A percentile compares a stretch with the other conserved stretches of the same genome.
These are phyloP conservation scores for Coemansia sp. DNA, from an alignment of 192 early-diverging fungal genomes.

Conservation along the genomic window DNA sequence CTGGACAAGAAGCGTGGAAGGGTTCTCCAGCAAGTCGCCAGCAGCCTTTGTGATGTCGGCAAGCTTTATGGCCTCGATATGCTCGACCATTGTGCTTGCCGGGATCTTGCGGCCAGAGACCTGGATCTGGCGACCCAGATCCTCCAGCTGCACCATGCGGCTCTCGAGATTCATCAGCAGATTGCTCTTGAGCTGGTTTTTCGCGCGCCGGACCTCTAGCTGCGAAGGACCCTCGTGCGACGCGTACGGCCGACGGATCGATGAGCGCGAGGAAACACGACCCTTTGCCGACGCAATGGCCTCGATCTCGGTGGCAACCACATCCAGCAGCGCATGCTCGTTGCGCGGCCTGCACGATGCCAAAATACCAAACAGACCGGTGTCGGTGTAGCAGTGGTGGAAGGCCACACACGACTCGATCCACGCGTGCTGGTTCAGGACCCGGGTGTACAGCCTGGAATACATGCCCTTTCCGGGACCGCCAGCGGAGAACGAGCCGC, in stretches of 20 bases:
- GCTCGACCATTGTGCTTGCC: slow-evolving; percentile 73
- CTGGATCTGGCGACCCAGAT: slow-evolving; percentile 85
- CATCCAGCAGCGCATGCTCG: slow-evolving; percentile 71
- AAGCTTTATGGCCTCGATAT: slow-evolving; percentile 75
- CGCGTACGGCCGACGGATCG: slow-evolving; percentile 34
- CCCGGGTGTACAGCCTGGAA: slow-evolving; percentile 92
- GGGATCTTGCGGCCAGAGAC: slow-evolving; percentile 70
- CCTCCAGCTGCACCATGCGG: slow-evolving; percentile 91
- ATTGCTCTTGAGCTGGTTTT: slow-evolving; percentile 92
- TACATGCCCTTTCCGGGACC: slow-evolving; percentile 99
- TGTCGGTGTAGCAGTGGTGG: slow-evolving; percentile 88
- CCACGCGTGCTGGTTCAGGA: slow-evolving; percentile 92
- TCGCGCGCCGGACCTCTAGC: slow-evolving; percentile 78
- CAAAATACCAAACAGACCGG: slow-evolving; percentile 90
- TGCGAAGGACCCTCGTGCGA: slow-evolving; percentile 44
- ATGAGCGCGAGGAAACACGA: slow-evolving; percentile 18
- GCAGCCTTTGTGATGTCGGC: slow-evolving; percentile 82
- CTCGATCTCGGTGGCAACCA: slow-evolving; percentile 82
- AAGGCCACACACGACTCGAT: slow-evolving; percentile 92
- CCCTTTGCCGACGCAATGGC: slow-evolving; percentile 55
- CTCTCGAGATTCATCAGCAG: slow-evolving; percentile 94
- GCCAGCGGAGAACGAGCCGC: slow-evolving; percentile 94
- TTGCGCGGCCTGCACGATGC: slow-evolving; percentile 80
- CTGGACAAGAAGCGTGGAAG: slow-evolving; percentile 68
- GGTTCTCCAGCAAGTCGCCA: slow-evolving; percentile 58